Percentiles rank a stretch among this genome's conserved stretches.
Evolutionary conservation across 2,329 filamentous ascomycete species (phyloP).

Genomic region (Aspergillus tubingensis): DNA sequence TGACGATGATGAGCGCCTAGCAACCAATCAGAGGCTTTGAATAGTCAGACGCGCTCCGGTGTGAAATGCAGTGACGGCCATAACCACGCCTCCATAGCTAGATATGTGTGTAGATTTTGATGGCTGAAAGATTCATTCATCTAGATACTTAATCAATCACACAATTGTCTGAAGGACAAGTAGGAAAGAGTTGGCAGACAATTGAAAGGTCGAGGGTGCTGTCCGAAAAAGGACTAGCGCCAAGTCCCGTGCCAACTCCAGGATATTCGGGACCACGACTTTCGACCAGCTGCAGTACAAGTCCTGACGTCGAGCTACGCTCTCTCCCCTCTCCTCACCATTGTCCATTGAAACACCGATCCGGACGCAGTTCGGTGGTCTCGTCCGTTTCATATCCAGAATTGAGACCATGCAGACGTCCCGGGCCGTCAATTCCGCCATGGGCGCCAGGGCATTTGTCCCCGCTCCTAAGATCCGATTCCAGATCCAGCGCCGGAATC

Average conservation of each 20-base stretch:
- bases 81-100: neutral
- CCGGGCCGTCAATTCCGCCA: constrained; percentile 45
- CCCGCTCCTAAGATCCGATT: constrained; percentile 41
- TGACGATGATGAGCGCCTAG: neutral
- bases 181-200: neutral
- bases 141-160: neutral
- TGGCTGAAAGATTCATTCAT: too few relatives aligned
- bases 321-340: constrained; percentile 29
- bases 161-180: too few relatives aligned
- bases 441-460: constrained; percentile 41
- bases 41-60: constrained; percentile 26
- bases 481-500: constrained; percentile 50
- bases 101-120: neutral
- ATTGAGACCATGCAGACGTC: constrained; percentile 50
- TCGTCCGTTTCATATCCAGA: constrained; percentile 28
- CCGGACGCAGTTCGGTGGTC: constrained; percentile 27
- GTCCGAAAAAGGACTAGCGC: constrained; percentile 36
- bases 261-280: constrained; percentile 23
- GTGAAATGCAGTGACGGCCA: neutral
- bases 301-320: constrained; percentile 32
- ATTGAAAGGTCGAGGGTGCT: constrained; percentile 4
- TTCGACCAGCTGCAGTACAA: constrained; percentile 25
- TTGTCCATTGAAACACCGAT: constrained; percentile 24
- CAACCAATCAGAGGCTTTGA: constrained; percentile 23
- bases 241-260: constrained; percentile 33